Conservation (phyloP, 2,329 filamentous ascomycete species). For the Curvularia spicifera region DNA sequence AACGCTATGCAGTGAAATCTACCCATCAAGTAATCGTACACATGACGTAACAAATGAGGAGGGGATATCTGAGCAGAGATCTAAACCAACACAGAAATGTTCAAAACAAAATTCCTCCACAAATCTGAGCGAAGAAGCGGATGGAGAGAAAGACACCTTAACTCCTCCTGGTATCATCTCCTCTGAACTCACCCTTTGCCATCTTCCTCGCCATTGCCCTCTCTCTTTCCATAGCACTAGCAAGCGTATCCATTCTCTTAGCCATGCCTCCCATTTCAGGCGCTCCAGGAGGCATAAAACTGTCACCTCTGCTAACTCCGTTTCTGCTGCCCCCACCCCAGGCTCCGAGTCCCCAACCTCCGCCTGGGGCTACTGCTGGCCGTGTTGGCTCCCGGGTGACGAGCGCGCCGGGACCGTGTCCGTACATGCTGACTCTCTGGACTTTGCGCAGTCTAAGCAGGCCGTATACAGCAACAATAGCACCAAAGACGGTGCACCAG, state of each 20-base stretch:
- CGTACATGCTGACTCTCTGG: slow-evolving; percentile 88
- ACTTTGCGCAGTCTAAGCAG: slow-evolving; percentile 82
- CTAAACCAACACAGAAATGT: slow-evolving; percentile 6
- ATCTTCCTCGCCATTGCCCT: slow-evolving; percentile 34
- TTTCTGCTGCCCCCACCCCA: slow-evolving; percentile 41
- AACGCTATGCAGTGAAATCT: slow-evolving; percentile 29
- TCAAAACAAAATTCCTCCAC: slow-evolving; percentile 3
- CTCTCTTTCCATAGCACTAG: slow-evolving; percentile 39
- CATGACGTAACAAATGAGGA: slow-evolving; percentile 15
- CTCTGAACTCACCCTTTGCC: slow-evolving; percentile 37
- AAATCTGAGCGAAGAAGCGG: slow-evolving; percentile 1
- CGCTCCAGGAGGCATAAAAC: slow-evolving; percentile 25
- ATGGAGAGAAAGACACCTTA: slow-evolving; percentile 2
- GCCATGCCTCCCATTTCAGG: slow-evolving; percentile 23
- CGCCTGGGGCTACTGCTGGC: slow-evolving; percentile 9
- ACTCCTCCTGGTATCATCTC: slow-evolving; percentile 28
- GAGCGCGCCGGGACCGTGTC: slow-evolving; percentile 43
- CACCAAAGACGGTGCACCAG: slow-evolving; percentile 73
- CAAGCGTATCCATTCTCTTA: slow-evolving; percentile 31
- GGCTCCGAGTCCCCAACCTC: slow-evolving; percentile 36
- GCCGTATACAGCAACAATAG: slow-evolving; percentile 82
- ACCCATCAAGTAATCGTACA: slow-evolving; percentile 8
- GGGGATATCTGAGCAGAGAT: slow-evolving; percentile 35
- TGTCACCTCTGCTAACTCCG: slow-evolving; percentile 26
- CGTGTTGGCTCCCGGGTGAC: slow-evolving; percentile 21